These are phyloP conservation scores for Botrytis byssoidea DNA, from an alignment of 2,329 filamentous ascomycete species.

Conservation along the genomic window DNA sequence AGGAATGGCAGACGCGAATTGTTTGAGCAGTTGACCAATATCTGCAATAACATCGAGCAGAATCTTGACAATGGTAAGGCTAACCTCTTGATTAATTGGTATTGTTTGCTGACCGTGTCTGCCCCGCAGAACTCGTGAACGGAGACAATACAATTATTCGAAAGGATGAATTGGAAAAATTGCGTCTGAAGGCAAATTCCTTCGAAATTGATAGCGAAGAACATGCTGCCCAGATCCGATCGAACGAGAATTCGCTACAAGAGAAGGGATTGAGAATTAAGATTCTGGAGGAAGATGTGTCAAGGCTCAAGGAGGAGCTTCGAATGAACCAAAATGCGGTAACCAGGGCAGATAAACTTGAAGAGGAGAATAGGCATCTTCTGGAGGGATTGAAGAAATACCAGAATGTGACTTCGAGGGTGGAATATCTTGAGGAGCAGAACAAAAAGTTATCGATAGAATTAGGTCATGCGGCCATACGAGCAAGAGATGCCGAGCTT, in stretches of 20 bases:
- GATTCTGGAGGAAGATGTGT: conserved; percentile 16
- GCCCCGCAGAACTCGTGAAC: conserved; percentile 19
- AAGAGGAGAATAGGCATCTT: conserved; percentile 26
- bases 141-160: conserved; percentile 13
- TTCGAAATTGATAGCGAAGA: neutral
- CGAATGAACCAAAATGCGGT: conserved; percentile 23
- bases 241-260: neutral
- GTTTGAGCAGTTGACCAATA: conserved; percentile 28
- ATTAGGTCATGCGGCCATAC: conserved; percentile 23
- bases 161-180: conserved; percentile 7
- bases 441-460: conserved; percentile 29
- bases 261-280: conserved; percentile 17
- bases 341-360: conserved; percentile 23
- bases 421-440: conserved; percentile 31
- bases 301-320: conserved; percentile 26
- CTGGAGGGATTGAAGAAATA: conserved; percentile 28
- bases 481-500: conserved; percentile 8
- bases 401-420: conserved; percentile 20
- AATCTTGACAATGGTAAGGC: conserved; percentile 31
- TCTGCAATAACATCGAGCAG: conserved; percentile 30
- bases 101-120: neutral
- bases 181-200: neutral
- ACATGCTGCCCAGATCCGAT: neutral
- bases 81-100: neutral
- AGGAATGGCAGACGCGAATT: conserved; percentile 30